Evolutionary conservation across 345 rosid genomes (phyloP).

Genomic region (Melaleuca quinquenervia): DNA sequence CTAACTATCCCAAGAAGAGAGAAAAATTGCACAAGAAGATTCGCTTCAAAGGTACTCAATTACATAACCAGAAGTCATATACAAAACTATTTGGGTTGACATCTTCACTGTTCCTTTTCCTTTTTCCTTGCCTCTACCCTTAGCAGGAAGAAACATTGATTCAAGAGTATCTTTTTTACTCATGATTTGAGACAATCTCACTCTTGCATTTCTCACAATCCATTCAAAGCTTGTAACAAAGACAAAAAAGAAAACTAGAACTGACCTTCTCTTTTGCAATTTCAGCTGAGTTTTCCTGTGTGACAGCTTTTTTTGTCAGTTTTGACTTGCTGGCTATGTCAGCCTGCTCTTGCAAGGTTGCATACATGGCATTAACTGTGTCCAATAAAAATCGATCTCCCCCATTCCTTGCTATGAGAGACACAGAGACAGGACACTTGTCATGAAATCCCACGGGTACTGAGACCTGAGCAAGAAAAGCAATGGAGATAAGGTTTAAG

Average conservation of each 20-base stretch:
- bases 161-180: background rate
- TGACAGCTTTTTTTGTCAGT: conserved; percentile 19
- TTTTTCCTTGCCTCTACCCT: background rate
- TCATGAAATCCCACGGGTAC: conserved; percentile 64
- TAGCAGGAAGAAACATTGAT: background rate
- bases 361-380: conserved; percentile 54
- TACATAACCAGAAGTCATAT: background rate
- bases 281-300: conserved; percentile 56
- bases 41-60: background rate
- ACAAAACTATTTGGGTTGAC: background rate
- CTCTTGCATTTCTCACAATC: background rate
- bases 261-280: conserved; percentile 85
- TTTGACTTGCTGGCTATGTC: conserved; percentile 39
- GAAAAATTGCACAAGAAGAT: background rate
- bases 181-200: background rate
- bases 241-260: background rate
- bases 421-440: conserved; percentile 70
- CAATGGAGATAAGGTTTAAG: background rate
- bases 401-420: conserved; percentile 73
- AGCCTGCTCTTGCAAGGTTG: conserved; percentile 61
- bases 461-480: conserved; percentile 43
- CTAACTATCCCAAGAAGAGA: background rate
- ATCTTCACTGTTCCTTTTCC: background rate
- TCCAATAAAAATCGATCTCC: conserved; percentile 87
- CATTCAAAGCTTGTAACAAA: background rate